These are phyloP conservation scores for Fistulifera solaris DNA, from an alignment of 108 stramenopile genomes.

Conservation along the genomic window DNA sequence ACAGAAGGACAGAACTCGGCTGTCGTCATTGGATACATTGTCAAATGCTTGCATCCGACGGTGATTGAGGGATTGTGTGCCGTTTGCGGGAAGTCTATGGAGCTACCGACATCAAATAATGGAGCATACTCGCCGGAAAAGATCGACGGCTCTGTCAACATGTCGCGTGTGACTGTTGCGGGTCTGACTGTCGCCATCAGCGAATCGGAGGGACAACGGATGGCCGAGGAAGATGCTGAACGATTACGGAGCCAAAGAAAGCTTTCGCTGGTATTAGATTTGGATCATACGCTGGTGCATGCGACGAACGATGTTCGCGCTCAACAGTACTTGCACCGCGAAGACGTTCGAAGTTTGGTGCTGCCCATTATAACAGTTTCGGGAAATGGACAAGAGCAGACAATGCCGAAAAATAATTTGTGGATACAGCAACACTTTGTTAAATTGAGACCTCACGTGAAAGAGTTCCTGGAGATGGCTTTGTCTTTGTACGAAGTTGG, in stretches of 20 bases:
- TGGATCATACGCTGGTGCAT: conserved; percentile 85
- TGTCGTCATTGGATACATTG: conserved; percentile 38
- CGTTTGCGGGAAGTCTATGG: conserved; percentile 40
- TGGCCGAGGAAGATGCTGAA: conserved; percentile 38
- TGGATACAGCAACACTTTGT: conserved; percentile 50
- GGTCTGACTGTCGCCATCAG: conserved; percentile 68
- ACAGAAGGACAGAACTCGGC: not conserved
- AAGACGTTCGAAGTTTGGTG: conserved; percentile 62
- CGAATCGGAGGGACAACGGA: conserved; percentile 42
- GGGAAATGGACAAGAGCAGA: not conserved
- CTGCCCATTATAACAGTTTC: conserved; percentile 35
- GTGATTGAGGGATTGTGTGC: conserved; percentile 62
- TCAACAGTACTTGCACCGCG: conserved; percentile 21
- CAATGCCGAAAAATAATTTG: conserved; percentile 18
- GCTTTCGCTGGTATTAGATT: conserved; percentile 72
- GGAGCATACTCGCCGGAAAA: not conserved
- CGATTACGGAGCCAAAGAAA: conserved; percentile 37
- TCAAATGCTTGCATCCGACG: conserved; percentile 65
- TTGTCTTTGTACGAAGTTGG: conserved; percentile 60
- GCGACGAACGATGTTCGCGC: conserved; percentile 76
- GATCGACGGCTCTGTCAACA: conserved; percentile 18
- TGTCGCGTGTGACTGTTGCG: conserved; percentile 60
- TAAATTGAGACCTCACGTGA: conserved; percentile 73
- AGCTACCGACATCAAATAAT: not conserved
- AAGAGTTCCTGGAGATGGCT: conserved; percentile 54